Evolutionary conservation across 345 rosid species (phyloP), one percentile per base, ranked within the genome.

Genomic region (Brassica juncea): DNA sequence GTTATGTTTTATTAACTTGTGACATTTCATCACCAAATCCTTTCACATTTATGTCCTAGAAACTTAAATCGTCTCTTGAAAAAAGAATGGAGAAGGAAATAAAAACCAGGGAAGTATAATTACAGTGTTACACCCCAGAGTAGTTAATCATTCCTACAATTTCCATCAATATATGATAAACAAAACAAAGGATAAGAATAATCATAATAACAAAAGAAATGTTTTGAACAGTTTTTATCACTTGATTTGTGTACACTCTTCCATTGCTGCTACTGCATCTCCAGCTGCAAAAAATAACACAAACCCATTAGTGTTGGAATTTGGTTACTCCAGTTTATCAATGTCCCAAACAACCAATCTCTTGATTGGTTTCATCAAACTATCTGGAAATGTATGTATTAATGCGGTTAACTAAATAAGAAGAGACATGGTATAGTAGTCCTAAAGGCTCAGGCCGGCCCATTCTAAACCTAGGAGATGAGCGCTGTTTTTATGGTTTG

Each of bases 101-200:
- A 0, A 28, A 66, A 49, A 49, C 80, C 72, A 58, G 73, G 57
- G 73, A 67, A 42, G 34, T 15, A 73, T 74, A 73, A 73, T 73
- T 68, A 19, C 19, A 19, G 19, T 19, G 19, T 19, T 19, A 79
- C 75, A 73, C 58, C 82, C 70, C 78, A 61, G 35, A 68, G 37
- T 73, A 34, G 47, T 31, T 62, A 79, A 66, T 32, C 74, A 79
- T 32, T 73, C 82, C 70, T 72, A 58, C 73, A 44, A 59, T 66
- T 58, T 23, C 31, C 73, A 72, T 58, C 77, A 66, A 5, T 42
- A 39, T 35, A 21, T 15, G 11, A 32, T 34, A 49, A 3, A 23
- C 4, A 60, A 42, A 62, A 23, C 4, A 70, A 63, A 58, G 15
- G 57, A 59, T 61, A 72, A 79, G 10, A 67, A 71, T 52, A 73